These are phyloP conservation scores for Wickerhamomyces ciferrii DNA, from an alignment of 805 yeast species.

Conservation along the genomic window DNA sequence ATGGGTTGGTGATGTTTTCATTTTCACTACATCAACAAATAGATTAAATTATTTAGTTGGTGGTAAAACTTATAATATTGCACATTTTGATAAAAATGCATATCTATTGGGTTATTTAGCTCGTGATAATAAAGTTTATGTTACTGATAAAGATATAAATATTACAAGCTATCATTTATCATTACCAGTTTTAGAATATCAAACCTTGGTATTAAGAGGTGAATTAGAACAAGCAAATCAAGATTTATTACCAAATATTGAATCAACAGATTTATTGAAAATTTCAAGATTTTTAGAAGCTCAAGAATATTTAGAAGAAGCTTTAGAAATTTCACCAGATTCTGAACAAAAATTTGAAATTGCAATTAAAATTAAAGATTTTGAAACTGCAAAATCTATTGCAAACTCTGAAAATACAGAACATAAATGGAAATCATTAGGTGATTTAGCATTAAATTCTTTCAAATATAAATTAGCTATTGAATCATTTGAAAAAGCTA, in stretches of 20 bases:
- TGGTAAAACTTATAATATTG: constrained; percentile 84
- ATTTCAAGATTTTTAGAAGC: constrained; percentile 91
- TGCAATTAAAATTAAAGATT: constrained; percentile 71
- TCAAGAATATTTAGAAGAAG: constrained; percentile 82
- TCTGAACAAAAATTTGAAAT: constrained; percentile 88
- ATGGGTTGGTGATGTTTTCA: constrained; percentile 97
- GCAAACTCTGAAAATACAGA: constrained; percentile 49
- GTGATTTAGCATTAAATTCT: constrained; percentile 73
- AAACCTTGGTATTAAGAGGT: constrained; percentile 92
- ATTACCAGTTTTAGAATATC: constrained; percentile 86
- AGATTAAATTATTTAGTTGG: constrained; percentile 94
- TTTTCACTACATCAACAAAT: constrained; percentile 82
- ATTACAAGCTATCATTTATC: constrained; percentile 79
- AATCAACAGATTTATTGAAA: constrained; percentile 63
- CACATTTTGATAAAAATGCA: constrained; percentile 86
- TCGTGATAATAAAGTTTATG: constrained; percentile 83
- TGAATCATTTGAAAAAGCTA: constrained; percentile 70
- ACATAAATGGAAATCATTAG: constrained; percentile 86
- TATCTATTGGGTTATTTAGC: constrained; percentile 87
- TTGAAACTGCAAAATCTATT: constrained; percentile 65
- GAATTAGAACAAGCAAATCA: constrained; percentile 81
- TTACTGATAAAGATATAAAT: constrained; percentile 86
- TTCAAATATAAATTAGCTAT: constrained; percentile 83
- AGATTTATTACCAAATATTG: constrained; percentile 51
- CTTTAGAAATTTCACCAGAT: constrained; percentile 79